Evolutionary conservation across 495 filamentous ascomycete genomes (phyloP), one percentile per base, ranked within the genome.

Genomic region (Opeltia flavorubescens): DNA sequence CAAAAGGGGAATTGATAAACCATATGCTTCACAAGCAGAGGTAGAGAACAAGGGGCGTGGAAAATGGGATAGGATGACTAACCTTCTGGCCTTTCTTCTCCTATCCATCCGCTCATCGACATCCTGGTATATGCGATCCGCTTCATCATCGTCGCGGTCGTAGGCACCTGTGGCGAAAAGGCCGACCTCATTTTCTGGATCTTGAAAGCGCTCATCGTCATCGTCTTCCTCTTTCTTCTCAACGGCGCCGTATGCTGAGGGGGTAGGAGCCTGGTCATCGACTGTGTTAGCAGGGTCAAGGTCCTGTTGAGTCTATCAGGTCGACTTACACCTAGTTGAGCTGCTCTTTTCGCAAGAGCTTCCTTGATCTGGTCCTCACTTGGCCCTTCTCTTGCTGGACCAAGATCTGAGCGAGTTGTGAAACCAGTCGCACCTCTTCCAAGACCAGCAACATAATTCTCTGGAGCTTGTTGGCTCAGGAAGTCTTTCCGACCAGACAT

Each of bases 351-450:
- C 33, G 88, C 88, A 55, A 99, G 80, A 38, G 86, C 86, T 56
- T 93, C 91, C 62, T 96, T 95, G 69, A 96, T 95, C 62, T 95
- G 88, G 54, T 99, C 91, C 59, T 95, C 91, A 48, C 84, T 94
- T 18, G 91, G 93, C 11, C 91, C 91, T 72, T 96, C 91, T 51
- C 91, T 80, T 44, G 93, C 93, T 30, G 93, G 93, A 35, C 91
- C 91, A 27, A 99, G 71, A 75, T 99, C 91, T 35, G 89, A 95
- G 27, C 93, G 81, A 11, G 91, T 99, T 4, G 91, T 96, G 65
- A 99, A 99, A 27, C 93, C 91, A 0, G 93, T 99, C 4, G 91
- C 91, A 62, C 91, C 91, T 72, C 91, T 84, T 65, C 91, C 91
- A 50, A 99, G 77, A 74, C 91, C 91, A 35, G 91, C 91, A 34